A percentile compares a stretch with the other conserved stretches of the same genome.
Evolutionary conservation across 139 green algal species (phyloP).

Genomic region (Micractinium conductrix): DNA sequence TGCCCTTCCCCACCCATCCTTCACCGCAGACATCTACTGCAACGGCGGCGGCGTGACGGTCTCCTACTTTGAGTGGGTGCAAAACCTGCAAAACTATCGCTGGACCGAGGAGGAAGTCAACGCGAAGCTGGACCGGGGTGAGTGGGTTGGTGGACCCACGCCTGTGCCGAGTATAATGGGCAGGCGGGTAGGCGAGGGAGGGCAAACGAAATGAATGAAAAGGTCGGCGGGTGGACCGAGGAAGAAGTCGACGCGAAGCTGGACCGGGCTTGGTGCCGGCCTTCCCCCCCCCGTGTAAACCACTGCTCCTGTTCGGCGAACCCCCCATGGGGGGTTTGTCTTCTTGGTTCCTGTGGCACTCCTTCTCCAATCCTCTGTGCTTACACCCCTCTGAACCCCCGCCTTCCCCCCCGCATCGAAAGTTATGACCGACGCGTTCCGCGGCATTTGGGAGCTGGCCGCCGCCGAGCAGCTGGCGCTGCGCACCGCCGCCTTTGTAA

Average conservation of each 20-base stretch:
- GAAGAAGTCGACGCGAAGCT: constrained; percentile 72
- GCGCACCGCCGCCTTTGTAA: constrained; percentile 83
- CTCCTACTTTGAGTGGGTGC: constrained; percentile 84
- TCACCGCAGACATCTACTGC: constrained; percentile 37
- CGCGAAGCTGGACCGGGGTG: constrained; percentile 47
- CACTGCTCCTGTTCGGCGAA: too few species aligned
- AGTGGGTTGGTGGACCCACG: not conserved
- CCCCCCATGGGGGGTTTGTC: too few species aligned
- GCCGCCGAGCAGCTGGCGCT: constrained; percentile 69
- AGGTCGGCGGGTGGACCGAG: too few species aligned
- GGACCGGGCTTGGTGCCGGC: constrained; percentile 45
- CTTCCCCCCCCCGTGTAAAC: too few species aligned
- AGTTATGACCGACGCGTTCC: constrained; percentile 81
- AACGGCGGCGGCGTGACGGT: constrained; percentile 73
- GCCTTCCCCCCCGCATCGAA: too few species aligned
- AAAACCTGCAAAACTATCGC: constrained; percentile 81
- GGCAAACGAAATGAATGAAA: too few species aligned
- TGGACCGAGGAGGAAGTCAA: constrained; percentile 84
- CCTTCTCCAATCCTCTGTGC: too few species aligned
- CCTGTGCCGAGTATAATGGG: too few species aligned
- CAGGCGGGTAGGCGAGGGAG: too few species aligned
- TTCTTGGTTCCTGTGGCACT: not conserved
- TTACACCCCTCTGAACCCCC: too few species aligned
- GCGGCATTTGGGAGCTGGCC: constrained; percentile 60
- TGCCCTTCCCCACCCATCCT: too few species aligned